Percentiles rank a stretch among this genome's conserved stretches.
Conservation (phyloP, 441 rosid genomes). For the Daphne laureola region DNA sequence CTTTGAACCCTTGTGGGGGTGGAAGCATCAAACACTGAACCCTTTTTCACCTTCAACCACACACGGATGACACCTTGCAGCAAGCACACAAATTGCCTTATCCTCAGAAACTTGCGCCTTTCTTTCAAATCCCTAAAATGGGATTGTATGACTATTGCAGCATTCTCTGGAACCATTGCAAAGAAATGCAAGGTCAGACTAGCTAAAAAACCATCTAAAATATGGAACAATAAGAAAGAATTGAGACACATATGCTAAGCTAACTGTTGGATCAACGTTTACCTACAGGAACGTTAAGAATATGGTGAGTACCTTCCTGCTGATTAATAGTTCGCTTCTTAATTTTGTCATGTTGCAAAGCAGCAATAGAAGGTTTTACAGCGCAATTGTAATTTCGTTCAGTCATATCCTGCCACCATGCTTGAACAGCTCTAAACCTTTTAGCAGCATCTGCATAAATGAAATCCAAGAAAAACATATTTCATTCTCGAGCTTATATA, state of each 20-base stretch:
- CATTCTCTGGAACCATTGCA: constrained; percentile 37
- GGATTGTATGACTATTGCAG: constrained; percentile 63
- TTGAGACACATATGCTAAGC: neutral
- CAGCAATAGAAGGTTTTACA: constrained; percentile 26
- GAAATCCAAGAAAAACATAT: neutral
- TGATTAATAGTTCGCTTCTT: constrained; percentile 19
- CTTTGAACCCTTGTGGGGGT: constrained; percentile 20
- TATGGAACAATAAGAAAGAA: constrained; percentile 9
- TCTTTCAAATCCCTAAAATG: constrained; percentile 39
- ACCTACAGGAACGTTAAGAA: constrained; percentile 3
- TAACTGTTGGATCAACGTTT: constrained; percentile 2
- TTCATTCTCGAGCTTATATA: neutral
- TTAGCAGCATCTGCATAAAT: constrained; percentile 50
- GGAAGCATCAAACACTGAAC: constrained; percentile 15
- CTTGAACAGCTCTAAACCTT: constrained; percentile 69
- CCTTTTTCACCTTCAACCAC: constrained; percentile 53
- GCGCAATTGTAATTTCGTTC: constrained; percentile 37
- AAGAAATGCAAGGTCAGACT: constrained; percentile 10
- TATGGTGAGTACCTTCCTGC: constrained; percentile 38
- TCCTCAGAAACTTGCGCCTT: constrained; percentile 42
- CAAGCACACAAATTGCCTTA: constrained; percentile 29
- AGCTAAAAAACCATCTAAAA: constrained; percentile 2
- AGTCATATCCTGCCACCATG: constrained; percentile 96
- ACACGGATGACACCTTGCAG: constrained; percentile 51
- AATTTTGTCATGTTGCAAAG: constrained; percentile 23